Evolutionary conservation across 768 basidiomycete genomes (phyloP).

Genomic region (Dentipellis sp.): DNA sequence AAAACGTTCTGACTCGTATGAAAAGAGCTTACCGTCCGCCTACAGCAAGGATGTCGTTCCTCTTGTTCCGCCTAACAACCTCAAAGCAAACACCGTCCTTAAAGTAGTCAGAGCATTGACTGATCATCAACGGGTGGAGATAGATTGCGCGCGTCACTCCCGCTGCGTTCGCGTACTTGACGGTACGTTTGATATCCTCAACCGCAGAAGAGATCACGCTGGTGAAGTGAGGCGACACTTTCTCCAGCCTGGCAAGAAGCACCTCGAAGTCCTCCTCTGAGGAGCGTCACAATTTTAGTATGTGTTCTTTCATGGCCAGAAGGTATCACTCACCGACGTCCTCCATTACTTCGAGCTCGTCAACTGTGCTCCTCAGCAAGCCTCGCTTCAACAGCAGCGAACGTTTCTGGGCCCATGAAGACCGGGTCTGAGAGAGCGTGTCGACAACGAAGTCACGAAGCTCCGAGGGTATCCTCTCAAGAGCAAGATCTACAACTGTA

Average conservation of each 20-base stretch:
- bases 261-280: constrained; percentile 57
- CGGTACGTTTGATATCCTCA: constrained; percentile 53
- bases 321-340: constrained; percentile 39
- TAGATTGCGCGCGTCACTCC: constrained; percentile 56
- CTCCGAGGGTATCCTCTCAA: constrained; percentile 52
- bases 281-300: too few relatives aligned
- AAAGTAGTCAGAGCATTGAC: constrained; percentile 54
- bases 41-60: constrained; percentile 64
- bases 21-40: constrained; percentile 56
- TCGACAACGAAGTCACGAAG: constrained; percentile 50
- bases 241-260: constrained; percentile 47
- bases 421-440: constrained; percentile 57
- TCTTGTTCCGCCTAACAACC: constrained; percentile 57
- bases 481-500: constrained; percentile 55
- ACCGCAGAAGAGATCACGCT: constrained; percentile 39
- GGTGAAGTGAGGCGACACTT: constrained; percentile 43
- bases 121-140: constrained; percentile 70
- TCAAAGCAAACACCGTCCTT: constrained; percentile 71
- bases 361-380: constrained; percentile 52
- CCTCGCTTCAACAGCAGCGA: constrained; percentile 61
- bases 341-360: constrained; percentile 65
- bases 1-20: background rate
- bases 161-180: constrained; percentile 48
- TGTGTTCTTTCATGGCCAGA: too few relatives aligned
- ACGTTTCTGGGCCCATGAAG: constrained; percentile 59